phyloP scores from a whole-genome alignment of 331 rosid species.

The Acacia pycnantha region DNA sequence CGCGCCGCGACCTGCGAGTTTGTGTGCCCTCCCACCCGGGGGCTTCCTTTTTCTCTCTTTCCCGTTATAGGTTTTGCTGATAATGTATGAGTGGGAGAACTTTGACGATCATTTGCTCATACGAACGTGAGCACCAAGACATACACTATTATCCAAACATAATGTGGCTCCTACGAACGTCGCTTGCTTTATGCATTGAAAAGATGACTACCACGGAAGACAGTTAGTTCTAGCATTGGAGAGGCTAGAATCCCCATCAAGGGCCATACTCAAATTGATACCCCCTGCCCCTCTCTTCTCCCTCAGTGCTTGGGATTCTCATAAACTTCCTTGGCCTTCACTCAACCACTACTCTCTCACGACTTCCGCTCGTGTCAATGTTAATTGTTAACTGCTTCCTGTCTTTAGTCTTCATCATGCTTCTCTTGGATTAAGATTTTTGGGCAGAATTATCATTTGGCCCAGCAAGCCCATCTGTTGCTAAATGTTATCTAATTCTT shows the following conservation, averaged over 20 bases:
- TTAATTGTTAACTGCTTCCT: background rate
- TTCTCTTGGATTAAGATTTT: background rate
- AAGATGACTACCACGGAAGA: background rate
- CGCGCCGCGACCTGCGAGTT: background rate
- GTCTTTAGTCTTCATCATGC: background rate
- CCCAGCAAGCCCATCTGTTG: background rate
- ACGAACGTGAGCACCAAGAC: background rate
- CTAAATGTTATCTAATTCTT: conserved; percentile 26
- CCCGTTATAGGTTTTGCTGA: background rate
- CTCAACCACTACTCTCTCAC: background rate
- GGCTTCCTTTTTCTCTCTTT: background rate
- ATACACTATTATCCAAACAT: background rate
- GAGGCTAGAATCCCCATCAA: background rate
- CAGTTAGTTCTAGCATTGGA: background rate
- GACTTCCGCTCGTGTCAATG: background rate
- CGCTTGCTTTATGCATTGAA: background rate
- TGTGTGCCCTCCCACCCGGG: background rate
- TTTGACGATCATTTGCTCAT: background rate
- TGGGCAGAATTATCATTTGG: background rate
- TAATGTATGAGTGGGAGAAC: background rate
- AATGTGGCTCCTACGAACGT: background rate
- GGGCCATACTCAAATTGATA: background rate
- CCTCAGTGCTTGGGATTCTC: background rate
- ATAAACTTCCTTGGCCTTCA: background rate
- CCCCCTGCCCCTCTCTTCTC: background rate